Evolutionary conservation across 2,329 filamentous ascomycete species (phyloP), one percentile per base, ranked within the genome.

Genomic region (Triangularia verruculosa): DNA sequence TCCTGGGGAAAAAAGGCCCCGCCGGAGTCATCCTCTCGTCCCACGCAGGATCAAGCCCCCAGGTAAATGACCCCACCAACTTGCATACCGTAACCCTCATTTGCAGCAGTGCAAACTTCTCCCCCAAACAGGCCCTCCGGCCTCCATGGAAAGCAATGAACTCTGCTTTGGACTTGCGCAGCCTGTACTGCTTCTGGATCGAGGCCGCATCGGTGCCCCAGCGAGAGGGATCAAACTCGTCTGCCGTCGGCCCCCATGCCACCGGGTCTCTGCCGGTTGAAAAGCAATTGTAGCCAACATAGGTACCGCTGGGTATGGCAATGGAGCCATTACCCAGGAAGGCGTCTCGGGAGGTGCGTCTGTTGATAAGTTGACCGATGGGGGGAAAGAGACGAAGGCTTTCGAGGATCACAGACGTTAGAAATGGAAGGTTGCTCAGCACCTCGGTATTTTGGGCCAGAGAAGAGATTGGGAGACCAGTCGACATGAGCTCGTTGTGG

Each of bases 321-420:
- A 68, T 57, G 12, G 55, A 39, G 0, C 62, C 66, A 12, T 43
- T 5, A 17, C 64, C 64, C 2, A 68, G 52, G 17, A 64, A 24
- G 6, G 51, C 54, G 24, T 66, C 34, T 8, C 58, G 13, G 22
- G 39, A 55, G 2, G 62, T 60, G 13, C 54, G 75, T 5, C 80
- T 76, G 61, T 83, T 83, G 66, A 83, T 78, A 51, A 83, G 73
- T 63, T 83, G 80, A 0, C 75, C 77, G 58, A 83, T 78, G 7
- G 81, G 80, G 0, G 81, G 81, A 62, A 79, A 81, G 54, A 83
- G 73, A 1, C 81, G 78, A 12, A 83, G 74, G 22, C 74, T 71
- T 59, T 83, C 81, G 65, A 79, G 78, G 20, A 83, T 72, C 24
- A 79, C 74, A 0, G 80, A 72, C 1, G 76, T 79, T 5, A 83